A percentile compares a stretch with the other conserved stretches of the same genome.
These are phyloP conservation scores for Arabidopsis suecica DNA, from an alignment of 345 rosid genomes.

Conservation along the genomic window DNA sequence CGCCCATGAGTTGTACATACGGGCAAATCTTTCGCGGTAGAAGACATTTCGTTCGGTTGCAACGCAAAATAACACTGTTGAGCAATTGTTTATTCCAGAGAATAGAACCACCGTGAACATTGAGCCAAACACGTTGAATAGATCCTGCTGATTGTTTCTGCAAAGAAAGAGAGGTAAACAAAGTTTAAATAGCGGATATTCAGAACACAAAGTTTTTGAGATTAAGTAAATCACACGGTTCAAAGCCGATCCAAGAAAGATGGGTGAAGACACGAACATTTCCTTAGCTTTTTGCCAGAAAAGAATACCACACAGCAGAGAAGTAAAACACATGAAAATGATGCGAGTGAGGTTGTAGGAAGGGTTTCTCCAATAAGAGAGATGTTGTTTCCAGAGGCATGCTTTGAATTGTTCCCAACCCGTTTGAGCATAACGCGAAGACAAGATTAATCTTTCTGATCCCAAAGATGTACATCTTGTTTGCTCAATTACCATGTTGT, in stretches of 20 bases:
- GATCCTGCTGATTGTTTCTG: constrained; percentile 49
- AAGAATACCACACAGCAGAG: constrained; percentile 51
- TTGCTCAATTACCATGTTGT: constrained; percentile 32
- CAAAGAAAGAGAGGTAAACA: constrained; percentile 9
- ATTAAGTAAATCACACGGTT: neutral
- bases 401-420: constrained; percentile 56
- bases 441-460: constrained; percentile 43
- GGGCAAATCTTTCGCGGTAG: constrained; percentile 49
- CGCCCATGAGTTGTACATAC: constrained; percentile 56
- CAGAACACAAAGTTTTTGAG: no score
- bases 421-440: constrained; percentile 48
- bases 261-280: constrained; percentile 45
- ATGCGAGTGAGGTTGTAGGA: constrained; percentile 56
- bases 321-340: constrained; percentile 31
- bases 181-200: neutral
- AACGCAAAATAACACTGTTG: constrained; percentile 42
- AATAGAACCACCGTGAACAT: constrained; percentile 43
- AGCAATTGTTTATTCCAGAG: constrained; percentile 48
- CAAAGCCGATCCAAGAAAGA: neutral
- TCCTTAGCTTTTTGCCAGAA: constrained; percentile 59
- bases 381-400: constrained; percentile 67
- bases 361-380: constrained; percentile 72
- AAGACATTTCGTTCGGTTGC: constrained; percentile 48
- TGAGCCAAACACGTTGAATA: constrained; percentile 47
- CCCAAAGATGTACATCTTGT: constrained; percentile 45